Evolutionary conservation across 1,284 basidiomycete genomes (phyloP), one percentile per base, ranked within the genome.

Genomic region (Flammula alnicola): DNA sequence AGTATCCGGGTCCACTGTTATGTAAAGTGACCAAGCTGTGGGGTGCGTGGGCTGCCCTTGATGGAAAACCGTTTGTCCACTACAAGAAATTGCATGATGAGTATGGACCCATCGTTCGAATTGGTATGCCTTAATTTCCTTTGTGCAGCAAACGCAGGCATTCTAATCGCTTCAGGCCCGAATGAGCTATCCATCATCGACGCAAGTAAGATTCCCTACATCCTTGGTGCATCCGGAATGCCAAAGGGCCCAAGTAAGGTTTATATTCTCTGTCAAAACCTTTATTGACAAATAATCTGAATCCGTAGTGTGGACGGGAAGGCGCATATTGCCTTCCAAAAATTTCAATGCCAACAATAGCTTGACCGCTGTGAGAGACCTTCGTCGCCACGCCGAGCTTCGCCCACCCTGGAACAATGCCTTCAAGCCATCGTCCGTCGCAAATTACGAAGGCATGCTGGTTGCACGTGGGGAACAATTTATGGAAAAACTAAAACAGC

Each of bases 21-120:
- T 63, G 59, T 51, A 71, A 69, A 49, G 27, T 71, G 2, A 61
- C 70, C n/a, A 72, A 74, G 45, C 50, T 69, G 8, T 65, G 62
- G 53, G 53, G 50, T 2, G 61, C 63, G 2, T 68, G 54, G 40
- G 30, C 66, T 19, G 56, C 61, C 12, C 51, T 33, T n/a, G 52
- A 41, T n/a, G 74, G 74, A 5, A 58, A 64, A 27, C 55, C 63
- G 19, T 69, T 75, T 52, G n/a, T 56, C 4, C 55, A 62, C 22
- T 50, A 57, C 36, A 58, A 67, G 30, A 27, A 48, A 0, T 47
- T 75, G 6, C 75, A 77, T 52, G 61, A 66, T 11, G 49, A 58
- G 31, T 75, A 77, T 55, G 75, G 75, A 1, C 60, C 64, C 10
- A 56, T 73, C 22, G 69, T 77, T 26, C 63, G 75, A 27, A 65